Evolutionary conservation across 2,329 filamentous ascomycete genomes (phyloP), one percentile per base, ranked within the genome.

Genomic region (Clarireedia sp.): DNA sequence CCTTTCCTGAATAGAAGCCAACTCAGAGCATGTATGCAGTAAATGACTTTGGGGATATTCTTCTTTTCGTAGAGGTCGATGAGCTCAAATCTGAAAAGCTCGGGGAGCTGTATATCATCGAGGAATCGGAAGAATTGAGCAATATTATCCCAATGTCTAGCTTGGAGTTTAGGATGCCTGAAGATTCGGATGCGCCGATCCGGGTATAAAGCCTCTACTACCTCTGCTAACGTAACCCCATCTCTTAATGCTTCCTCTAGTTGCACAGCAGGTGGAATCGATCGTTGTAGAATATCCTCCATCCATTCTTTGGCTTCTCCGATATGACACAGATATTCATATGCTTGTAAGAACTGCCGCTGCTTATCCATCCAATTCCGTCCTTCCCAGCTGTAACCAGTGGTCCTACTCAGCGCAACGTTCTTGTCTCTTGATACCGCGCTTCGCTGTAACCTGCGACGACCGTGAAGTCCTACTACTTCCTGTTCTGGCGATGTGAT

Each of bases 221-320:
- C 82, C 70, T 99, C 92, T 9, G 95, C 95, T 24, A 99, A 77
- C 0, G 91, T 97, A 5, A 99, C 90, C 48, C 94, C 95, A 68
- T 99, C 86, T 61, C 94, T 82, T 43, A 99, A 75, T 14, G 90
- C 90, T 71, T 99, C 91, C 68, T 99, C 94, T 1, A 99, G 75
- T 68, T 96, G 85, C 21, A 99, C 87, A 64, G 97, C 96, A 0
- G 92, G 88, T 3, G 94, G 91, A 38, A 99, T 89, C 51, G 86
- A 78, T 62, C 86, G 84, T 59, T 92, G 83, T 55, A 94, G 89
- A 57, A 96, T 83, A 68, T 95, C 84, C 68, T 99, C 94, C 62
- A 99, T 96, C 94, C 94, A 99, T 72, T 97, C 92, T 69, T 97
- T 97, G 21, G 94, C 94, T 75, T 99, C 94, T 69, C 94, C 94